Conservation (phyloP, 257 asterid genomes). For the Perilla frutescens region DNA sequence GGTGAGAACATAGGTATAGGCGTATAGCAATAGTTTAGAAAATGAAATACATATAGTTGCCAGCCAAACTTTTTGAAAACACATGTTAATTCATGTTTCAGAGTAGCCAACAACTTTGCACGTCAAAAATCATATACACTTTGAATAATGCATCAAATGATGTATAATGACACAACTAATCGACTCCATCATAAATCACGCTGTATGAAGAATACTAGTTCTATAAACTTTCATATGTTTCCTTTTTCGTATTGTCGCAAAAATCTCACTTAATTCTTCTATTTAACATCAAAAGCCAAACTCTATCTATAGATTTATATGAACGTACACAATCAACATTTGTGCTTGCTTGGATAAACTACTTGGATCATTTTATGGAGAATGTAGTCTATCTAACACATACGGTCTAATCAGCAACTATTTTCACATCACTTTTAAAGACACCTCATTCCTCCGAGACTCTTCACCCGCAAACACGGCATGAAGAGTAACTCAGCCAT, state of each 20-base stretch:
- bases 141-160: background rate
- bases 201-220: background rate
- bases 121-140: background rate
- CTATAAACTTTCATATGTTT: too few species aligned
- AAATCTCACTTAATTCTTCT: background rate
- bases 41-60: background rate
- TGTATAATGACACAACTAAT: background rate
- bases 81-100: background rate
- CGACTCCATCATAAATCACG: background rate
- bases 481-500: background rate
- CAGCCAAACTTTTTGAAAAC: too few species aligned
- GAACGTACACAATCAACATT: too few species aligned
- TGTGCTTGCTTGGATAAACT: too few species aligned
- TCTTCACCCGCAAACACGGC: too few species aligned
- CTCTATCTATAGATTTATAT: background rate
- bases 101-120: background rate
- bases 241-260: background rate
- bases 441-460: background rate
- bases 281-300: background rate
- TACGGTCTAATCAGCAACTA: too few species aligned
- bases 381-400: too few species aligned
- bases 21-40: background rate
- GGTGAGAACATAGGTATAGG: background rate
- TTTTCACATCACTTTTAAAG: too few species aligned
- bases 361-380: too few species aligned